Base-by-base conservation (phyloP, 1,284 basidiomycete genomes). In the Mycosarcoma maydis region DNA sequence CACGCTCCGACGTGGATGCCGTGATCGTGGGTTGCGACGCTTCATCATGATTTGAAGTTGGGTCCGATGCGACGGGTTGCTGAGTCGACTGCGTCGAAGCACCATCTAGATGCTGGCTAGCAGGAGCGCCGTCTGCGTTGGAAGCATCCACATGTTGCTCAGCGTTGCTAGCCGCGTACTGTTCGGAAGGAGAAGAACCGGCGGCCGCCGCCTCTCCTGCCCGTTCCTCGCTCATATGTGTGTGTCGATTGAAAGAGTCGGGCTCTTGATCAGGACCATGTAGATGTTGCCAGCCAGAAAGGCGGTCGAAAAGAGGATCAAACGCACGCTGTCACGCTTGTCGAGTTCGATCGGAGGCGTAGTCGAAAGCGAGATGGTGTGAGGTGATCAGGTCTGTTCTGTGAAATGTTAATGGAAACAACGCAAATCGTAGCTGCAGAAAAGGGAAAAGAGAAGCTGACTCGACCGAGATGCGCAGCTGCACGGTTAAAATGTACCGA, bases 141-240 rank as follows among this genome's bases (percentile, higher is more conserved):
- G 47, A 17, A 3, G 42, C 11, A 40, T 11, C n/a, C 33, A 32
- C 17, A 13, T 50, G 30, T 19, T 52, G 26, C 10, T 44, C 41
- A 14, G 22, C 41, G 36, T 48, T 36, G 50, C 19, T 39, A 38
- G 42, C 42, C 33, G 45, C 46, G 7, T 43, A 16, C 33, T 44
- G 55, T 8, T 40, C 37, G 40, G 50, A 22, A 24, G 50, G 51
- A 46, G 61, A 50, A 41, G 42, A 45, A 36, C 34, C 49, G 61
- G 61, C 45, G 51, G 36, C 50, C 20, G 61, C 61, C 55, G 53
- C 50, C 54, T 54, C 61, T 58, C 42, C 55, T 20, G 46, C 32
- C 45, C 37, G 48, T 54, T 65, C 46, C 26, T 58, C 50, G 55
- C 61, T 65, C 61, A 65, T 65, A 42, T 48, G 61, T 57, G 39